Percentiles rank a stretch among this genome's conserved stretches.
phyloP scores from a whole-genome alignment of 495 filamentous ascomycete species.

The Penicillium steckii region DNA sequence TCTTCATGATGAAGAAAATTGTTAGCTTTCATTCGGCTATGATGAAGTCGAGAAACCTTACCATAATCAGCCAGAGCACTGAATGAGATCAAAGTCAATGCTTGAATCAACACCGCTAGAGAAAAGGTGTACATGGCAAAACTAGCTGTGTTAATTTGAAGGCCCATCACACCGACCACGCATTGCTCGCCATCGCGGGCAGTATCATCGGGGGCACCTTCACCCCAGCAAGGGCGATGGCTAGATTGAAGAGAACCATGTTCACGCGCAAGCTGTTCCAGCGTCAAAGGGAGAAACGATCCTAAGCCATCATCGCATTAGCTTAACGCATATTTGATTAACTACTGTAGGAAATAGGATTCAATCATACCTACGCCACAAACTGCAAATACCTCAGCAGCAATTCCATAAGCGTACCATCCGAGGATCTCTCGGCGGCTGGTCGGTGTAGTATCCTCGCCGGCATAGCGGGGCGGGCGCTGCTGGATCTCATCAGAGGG shows the following conservation, averaged over 20 bases:
- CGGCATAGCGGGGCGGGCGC: slow-evolving; percentile 57
- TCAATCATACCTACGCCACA: slow-evolving; percentile 61
- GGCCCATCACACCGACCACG: slow-evolving; percentile 43
- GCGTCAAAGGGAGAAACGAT: slow-evolving; percentile 84
- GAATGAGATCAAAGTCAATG: slow-evolving; percentile 51
- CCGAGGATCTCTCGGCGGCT: slow-evolving; percentile 76
- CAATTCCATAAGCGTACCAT: slow-evolving; percentile 90
- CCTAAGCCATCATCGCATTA: slow-evolving; percentile 42
- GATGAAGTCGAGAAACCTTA: slow-evolving; percentile 23
- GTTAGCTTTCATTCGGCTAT: neutral
- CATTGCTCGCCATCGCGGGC: slow-evolving; percentile 37
- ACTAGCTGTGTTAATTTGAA: slow-evolving; percentile 49
- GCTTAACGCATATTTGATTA: neutral
- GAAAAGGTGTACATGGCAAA: slow-evolving; percentile 59
- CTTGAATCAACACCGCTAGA: slow-evolving; percentile 52
- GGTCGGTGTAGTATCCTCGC: slow-evolving; percentile 81
- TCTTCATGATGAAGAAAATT: slow-evolving; percentile 15
- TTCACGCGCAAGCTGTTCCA: slow-evolving; percentile 84
- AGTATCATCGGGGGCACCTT: slow-evolving; percentile 18
- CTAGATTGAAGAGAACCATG: slow-evolving; percentile 68
- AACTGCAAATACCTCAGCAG: slow-evolving; percentile 88
- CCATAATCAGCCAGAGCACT: slow-evolving; percentile 55
- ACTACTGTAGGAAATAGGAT: slow-evolving; percentile 2
- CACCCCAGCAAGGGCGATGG: slow-evolving; percentile 39
- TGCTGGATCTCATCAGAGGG: slow-evolving; percentile 26